Evolutionary conservation across 495 filamentous ascomycete genomes (phyloP).

Genomic region (Penicillium parvum): DNA sequence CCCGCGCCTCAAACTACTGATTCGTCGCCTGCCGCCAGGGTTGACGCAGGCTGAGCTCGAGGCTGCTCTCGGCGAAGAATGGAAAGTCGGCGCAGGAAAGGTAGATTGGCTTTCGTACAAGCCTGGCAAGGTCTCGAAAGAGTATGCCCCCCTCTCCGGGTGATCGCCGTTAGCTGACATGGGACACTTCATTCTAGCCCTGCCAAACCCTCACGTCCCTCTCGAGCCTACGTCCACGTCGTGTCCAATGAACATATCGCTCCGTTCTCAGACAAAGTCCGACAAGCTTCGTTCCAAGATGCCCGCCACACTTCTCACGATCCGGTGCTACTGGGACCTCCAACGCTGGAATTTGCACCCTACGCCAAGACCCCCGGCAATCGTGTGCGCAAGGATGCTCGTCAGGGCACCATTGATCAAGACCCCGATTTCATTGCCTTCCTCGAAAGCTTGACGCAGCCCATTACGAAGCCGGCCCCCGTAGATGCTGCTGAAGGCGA

Average conservation of each 20-base stretch:
- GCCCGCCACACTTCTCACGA: constrained; percentile 66
- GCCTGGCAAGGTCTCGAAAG: constrained; percentile 79
- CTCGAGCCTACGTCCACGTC: constrained; percentile 75
- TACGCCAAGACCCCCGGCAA: constrained; percentile 77
- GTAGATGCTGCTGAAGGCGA: constrained; percentile 50
- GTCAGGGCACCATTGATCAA: constrained; percentile 92
- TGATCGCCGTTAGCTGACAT: too few species aligned
- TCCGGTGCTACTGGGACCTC: constrained; percentile 64
- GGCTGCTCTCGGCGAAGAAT: constrained; percentile 69
- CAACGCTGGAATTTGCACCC: constrained; percentile 73
- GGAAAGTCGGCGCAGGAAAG: constrained; percentile 72
- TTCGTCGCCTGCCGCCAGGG: constrained; percentile 80
- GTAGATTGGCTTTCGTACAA: constrained; percentile 78
- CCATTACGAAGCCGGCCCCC: constrained; percentile 51
- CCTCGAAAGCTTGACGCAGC: constrained; percentile 79
- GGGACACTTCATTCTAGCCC: constrained; percentile 58
- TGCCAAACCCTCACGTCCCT: constrained; percentile 70
- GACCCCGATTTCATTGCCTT: constrained; percentile 94
- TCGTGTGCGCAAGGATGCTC: constrained; percentile 64
- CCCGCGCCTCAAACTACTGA: constrained; percentile 75
- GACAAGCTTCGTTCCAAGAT: constrained; percentile 63
- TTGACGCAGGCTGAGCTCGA: constrained; percentile 79
- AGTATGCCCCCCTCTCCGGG: constrained; percentile 47
- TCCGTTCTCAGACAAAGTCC: constrained; percentile 62
- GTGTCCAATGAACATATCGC: constrained; percentile 54